Percentiles rank a stretch among this genome's conserved stretches.
Evolutionary conservation across 768 basidiomycete genomes (phyloP).

Genomic region (Amanita muscaria): DNA sequence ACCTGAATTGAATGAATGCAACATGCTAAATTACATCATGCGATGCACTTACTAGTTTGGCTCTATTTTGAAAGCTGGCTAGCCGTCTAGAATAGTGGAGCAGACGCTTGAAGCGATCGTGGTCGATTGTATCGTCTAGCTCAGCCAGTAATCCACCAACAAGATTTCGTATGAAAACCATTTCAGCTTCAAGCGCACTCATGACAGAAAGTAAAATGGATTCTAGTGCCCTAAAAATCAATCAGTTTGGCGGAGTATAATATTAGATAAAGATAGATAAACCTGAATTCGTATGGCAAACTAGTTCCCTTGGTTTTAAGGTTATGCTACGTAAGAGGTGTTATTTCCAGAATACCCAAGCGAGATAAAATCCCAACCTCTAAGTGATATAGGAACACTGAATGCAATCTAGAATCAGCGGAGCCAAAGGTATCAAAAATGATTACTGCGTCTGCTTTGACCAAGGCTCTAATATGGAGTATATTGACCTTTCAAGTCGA

Average conservation of each 20-base stretch:
- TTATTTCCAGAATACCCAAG: neutral
- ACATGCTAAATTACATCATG: neutral
- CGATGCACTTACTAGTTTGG: slow-evolving; percentile 52
- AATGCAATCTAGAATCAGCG: slow-evolving; percentile 76
- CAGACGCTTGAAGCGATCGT: slow-evolving; percentile 86
- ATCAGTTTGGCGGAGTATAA: slow-evolving; percentile 5
- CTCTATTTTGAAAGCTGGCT: slow-evolving; percentile 84
- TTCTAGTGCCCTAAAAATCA: slow-evolving; percentile 67
- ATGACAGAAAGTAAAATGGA: slow-evolving; percentile 87
- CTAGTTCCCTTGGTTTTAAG: slow-evolving; percentile 62
- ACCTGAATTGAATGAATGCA: slow-evolving; percentile 41
- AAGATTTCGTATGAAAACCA: slow-evolving; percentile 88
- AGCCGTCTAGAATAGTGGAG: slow-evolving; percentile 89
- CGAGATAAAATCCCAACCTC: slow-evolving; percentile 41
- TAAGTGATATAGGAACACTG: slow-evolving; percentile 80
- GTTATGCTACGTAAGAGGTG: slow-evolving; percentile 51
- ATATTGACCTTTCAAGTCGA: slow-evolving; percentile 64
- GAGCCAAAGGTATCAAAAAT: slow-evolving; percentile 92
- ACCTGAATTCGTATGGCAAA: slow-evolving; percentile 87
- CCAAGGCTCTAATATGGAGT: slow-evolving; percentile 87
- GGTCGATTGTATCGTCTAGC: slow-evolving; percentile 91
- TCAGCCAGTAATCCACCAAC: slow-evolving; percentile 87
- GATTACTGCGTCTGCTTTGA: slow-evolving; percentile 87
- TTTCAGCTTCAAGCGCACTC: slow-evolving; percentile 90
- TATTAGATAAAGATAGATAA: slow-evolving; percentile 12